Evolutionary conservation across 1,284 basidiomycete genomes (phyloP).

Genomic region (Sporisorium exsertum): DNA sequence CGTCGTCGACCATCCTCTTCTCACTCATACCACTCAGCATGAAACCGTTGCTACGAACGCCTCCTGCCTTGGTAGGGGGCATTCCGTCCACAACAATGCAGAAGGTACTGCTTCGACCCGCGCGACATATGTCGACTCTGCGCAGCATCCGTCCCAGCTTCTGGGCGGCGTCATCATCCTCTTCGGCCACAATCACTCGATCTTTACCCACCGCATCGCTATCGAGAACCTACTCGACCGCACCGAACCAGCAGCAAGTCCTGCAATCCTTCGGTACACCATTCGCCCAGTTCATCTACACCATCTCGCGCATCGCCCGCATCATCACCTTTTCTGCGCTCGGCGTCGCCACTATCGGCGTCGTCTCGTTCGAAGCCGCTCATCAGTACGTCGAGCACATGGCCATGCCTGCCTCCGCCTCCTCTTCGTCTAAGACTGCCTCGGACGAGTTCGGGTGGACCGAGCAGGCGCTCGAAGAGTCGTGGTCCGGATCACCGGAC

Average conservation of each 20-base stretch:
- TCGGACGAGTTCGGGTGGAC: conserved; percentile 48
- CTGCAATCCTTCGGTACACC: conserved; percentile 56
- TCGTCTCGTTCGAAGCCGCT: conserved; percentile 57
- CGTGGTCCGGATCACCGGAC: conserved; percentile 34
- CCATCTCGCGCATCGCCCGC: conserved; percentile 63
- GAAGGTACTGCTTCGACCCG: neutral
- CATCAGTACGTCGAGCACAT: conserved; percentile 66
- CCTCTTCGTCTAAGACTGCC: conserved; percentile 6
- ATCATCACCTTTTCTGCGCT: conserved; percentile 60
- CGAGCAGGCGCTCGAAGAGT: conserved; percentile 42
- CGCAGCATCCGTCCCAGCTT: neutral
- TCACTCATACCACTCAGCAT: conserved; percentile 5
- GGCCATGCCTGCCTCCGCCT: conserved; percentile 44
- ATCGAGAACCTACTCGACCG: conserved; percentile 37
- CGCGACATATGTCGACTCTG: conserved; percentile 1
- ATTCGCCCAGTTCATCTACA: conserved; percentile 59
- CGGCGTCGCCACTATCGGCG: conserved; percentile 43
- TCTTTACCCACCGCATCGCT: neutral
- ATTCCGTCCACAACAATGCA: conserved; percentile 1
- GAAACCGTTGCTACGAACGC: conserved; percentile 14
- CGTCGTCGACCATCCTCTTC: neutral
- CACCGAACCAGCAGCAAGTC: conserved; percentile 52
- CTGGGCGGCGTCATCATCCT: neutral
- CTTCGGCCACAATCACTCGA: neutral
- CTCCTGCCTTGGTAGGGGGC: neutral